A percentile compares a stretch with the other conserved stretches of the same genome.
Conservation (phyloP, 2,329 filamentous ascomycete genomes). For the Xylaria sp. region DNA sequence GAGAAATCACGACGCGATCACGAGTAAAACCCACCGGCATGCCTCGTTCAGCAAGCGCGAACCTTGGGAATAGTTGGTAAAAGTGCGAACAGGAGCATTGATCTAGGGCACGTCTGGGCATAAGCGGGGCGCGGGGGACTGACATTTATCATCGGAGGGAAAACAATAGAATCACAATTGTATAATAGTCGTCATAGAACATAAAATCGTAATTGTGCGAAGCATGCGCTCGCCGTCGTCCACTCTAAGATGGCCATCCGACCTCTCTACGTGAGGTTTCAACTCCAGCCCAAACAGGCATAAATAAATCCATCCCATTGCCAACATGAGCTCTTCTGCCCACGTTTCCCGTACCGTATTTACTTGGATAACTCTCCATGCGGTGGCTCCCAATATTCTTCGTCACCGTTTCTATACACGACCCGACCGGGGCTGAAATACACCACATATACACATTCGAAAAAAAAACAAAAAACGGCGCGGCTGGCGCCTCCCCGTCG, state of each 20-base stretch:
- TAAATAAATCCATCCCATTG: background rate
- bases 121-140: background rate
- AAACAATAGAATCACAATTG: slow-evolving; percentile 1
- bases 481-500: background rate
- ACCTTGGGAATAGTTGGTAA: background rate
- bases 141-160: background rate
- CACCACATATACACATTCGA: slow-evolving; percentile 19
- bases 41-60: no score
- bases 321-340: background rate
- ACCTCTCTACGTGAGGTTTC: no score
- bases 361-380: no score
- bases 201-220: slow-evolving; percentile 22
- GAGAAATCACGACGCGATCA: background rate
- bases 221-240: background rate
- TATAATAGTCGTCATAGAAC: slow-evolving; percentile 11
- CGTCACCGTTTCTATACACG: slow-evolving; percentile 6
- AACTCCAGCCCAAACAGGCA: background rate
- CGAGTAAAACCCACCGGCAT: background rate
- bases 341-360: background rate
- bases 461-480: background rate
- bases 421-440: slow-evolving; percentile 10
- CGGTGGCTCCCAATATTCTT: background rate
- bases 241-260: background rate
- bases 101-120: background rate
- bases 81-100: no score